These are phyloP conservation scores for Colletotrichum gloeosporioides DNA, from an alignment of 2,329 filamentous ascomycete genomes.

Conservation along the genomic window DNA sequence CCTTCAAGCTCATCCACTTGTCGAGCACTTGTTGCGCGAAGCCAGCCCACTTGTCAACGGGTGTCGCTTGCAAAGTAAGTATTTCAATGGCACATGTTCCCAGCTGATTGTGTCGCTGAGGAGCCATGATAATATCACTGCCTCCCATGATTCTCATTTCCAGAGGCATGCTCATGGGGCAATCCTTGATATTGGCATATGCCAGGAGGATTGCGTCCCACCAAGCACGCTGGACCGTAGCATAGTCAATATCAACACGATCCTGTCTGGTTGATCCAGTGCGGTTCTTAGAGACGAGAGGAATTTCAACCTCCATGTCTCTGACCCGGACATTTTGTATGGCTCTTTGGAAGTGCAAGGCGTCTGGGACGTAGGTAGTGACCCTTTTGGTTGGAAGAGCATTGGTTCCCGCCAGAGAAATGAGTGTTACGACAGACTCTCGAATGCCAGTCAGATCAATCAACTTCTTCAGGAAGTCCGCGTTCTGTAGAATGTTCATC, in stretches of 20 bases:
- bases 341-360: slow-evolving; percentile 51
- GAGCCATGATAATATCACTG: slow-evolving; percentile 48
- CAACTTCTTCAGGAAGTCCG: slow-evolving; percentile 25
- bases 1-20: slow-evolving; percentile 44
- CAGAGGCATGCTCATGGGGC: slow-evolving; percentile 46
- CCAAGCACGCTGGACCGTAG: slow-evolving; percentile 49
- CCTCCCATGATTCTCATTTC: slow-evolving; percentile 49
- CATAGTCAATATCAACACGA: slow-evolving; percentile 43
- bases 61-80: slow-evolving; percentile 43
- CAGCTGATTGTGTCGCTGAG: slow-evolving; percentile 43
- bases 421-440: slow-evolving; percentile 29
- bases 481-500: slow-evolving; percentile 25
- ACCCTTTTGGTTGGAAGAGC: slow-evolving; percentile 33
- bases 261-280: slow-evolving; percentile 27
- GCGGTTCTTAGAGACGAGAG: slow-evolving; percentile 49
- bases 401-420: slow-evolving; percentile 29
- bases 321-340: slow-evolving; percentile 49
- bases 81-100: slow-evolving; percentile 50
- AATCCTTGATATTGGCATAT: slow-evolving; percentile 37
- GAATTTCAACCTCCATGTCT: slow-evolving; percentile 37
- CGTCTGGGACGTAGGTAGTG: slow-evolving; percentile 39
- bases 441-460: slow-evolving; percentile 24
- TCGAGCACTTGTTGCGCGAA: slow-evolving; percentile 47
- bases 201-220: slow-evolving; percentile 53
- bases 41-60: slow-evolving; percentile 38